Evolutionary conservation across 2,329 filamentous ascomycete genomes (phyloP), one percentile per base, ranked within the genome.

Genomic region (Alternaria dauci): DNA sequence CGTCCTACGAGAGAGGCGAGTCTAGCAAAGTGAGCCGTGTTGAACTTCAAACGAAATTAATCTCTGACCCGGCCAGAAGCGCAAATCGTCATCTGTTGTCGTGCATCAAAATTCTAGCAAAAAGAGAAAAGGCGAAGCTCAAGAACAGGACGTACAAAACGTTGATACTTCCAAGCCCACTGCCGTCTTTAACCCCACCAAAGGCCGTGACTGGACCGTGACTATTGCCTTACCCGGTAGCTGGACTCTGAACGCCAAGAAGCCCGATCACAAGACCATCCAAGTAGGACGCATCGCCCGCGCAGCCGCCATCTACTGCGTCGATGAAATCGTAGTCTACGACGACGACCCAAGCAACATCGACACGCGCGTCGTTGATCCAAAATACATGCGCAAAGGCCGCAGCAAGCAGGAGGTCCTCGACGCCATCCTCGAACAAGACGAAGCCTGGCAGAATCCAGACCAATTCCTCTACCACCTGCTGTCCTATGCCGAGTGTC

Each of bases 281-380:
- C 83, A 91, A 48, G 90, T 89, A 1, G 91, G 90, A 8, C 89
- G 90, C 65, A 89, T 96, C 54, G 92, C 92, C 6, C 91, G 93
- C 54, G 91, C 92, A 34, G 85, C 93, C 52, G 90, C 91, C 62
- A 89, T 96, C 64, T 96, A 95, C 80, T 90, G 87, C 71, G 86
- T 96, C 67, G 93, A 96, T 75, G 93, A 96, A 79, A 85, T 96
- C 30, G 84, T 96, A 52, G 82, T 96, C 55, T 96, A 91, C 77
- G 88, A 94, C 73, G 93, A 96, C 78, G 85, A 84, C n/a, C 80
- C 84, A 43, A 64, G 36, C 65, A 76, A 58, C 16, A 62, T 75
- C 14, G 61, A 69, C 3, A 63, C 66, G 51, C 64, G 66, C 20
- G 67, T 73, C 6, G 63, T 72, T n/a, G 62, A 66, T 20, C 46